phyloP scores from a whole-genome alignment of 768 basidiomycete species.

The Amanita polypyramis region DNA sequence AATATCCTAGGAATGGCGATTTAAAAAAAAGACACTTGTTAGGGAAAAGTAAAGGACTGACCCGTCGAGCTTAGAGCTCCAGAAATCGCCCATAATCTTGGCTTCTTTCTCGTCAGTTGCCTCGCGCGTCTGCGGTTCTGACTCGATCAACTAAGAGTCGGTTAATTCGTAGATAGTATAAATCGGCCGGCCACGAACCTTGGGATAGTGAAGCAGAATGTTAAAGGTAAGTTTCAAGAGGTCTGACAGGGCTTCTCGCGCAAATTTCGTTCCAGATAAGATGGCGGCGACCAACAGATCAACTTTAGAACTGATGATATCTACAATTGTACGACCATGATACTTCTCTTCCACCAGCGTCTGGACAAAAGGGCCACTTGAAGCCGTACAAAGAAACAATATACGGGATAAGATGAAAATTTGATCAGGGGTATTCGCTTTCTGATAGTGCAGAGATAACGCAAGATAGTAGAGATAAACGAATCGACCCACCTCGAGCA shows the following conservation, averaged over 20 bases:
- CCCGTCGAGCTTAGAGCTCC: conserved; percentile 68
- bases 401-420: conserved; percentile 71
- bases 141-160: conserved; percentile 26
- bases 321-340: conserved; percentile 45
- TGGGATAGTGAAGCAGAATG: conserved; percentile 71
- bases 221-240: conserved; percentile 82
- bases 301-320: conserved; percentile 50
- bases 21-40: background rate
- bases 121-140: conserved; percentile 32
- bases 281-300: conserved; percentile 43
- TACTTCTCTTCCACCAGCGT: conserved; percentile 59
- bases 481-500: conserved; percentile 9
- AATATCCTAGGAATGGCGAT: conserved; percentile 41
- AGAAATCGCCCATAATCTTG: conserved; percentile 62
- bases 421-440: conserved; percentile 47
- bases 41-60: conserved; percentile 22
- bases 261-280: conserved; percentile 39
- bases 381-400: conserved; percentile 62
- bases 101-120: conserved; percentile 17
- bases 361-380: conserved; percentile 37
- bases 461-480: background rate
- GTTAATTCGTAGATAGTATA: background rate
- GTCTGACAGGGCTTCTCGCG: conserved; percentile 71
- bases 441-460: conserved; percentile 30
- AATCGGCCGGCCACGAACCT: conserved; percentile 28